A percentile compares a stretch with the other conserved stretches of the same genome.
Evolutionary conservation across 208 protist genomes (phyloP).

Genomic region (Histomonas meleagridis): DNA sequence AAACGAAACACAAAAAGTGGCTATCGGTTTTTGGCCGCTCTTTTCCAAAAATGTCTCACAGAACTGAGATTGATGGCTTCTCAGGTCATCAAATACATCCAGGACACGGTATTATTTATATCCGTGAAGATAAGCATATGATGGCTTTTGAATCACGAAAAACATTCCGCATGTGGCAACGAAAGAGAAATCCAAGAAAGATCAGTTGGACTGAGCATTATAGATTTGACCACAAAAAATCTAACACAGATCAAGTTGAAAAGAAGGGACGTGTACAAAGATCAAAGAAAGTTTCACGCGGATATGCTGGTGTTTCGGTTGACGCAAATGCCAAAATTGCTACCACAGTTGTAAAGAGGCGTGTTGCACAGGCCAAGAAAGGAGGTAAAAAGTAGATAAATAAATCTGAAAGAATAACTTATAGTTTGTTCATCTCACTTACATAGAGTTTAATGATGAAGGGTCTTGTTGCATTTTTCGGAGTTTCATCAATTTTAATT

Average conservation of each 20-base stretch:
- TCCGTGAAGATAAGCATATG: not conserved
- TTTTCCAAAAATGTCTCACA: not conserved
- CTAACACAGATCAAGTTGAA: not conserved
- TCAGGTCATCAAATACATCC: not conserved
- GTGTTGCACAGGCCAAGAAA: too few relatives aligned
- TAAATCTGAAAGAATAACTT: too few relatives aligned
- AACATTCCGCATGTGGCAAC: not conserved
- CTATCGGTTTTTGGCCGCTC: too few relatives aligned
- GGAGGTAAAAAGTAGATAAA: too few relatives aligned
- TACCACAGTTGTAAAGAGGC: too few relatives aligned
- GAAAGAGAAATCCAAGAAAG: not conserved
- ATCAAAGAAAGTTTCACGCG: not conserved
- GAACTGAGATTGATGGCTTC: not conserved
- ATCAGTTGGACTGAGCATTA: not conserved
- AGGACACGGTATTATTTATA: not conserved
- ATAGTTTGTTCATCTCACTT: too few relatives aligned
- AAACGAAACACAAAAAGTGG: too few relatives aligned
- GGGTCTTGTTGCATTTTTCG: too few relatives aligned
- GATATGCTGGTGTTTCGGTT: not conserved
- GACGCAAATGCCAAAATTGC: not conserved
- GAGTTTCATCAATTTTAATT: too few relatives aligned
- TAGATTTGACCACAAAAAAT: not conserved
- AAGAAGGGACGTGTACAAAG: not conserved
- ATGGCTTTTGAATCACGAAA: not conserved
- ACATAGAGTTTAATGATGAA: too few relatives aligned